Evolutionary conservation across 345 rosid species (phyloP).

Genomic region (Leavenworthia alabamica): DNA sequence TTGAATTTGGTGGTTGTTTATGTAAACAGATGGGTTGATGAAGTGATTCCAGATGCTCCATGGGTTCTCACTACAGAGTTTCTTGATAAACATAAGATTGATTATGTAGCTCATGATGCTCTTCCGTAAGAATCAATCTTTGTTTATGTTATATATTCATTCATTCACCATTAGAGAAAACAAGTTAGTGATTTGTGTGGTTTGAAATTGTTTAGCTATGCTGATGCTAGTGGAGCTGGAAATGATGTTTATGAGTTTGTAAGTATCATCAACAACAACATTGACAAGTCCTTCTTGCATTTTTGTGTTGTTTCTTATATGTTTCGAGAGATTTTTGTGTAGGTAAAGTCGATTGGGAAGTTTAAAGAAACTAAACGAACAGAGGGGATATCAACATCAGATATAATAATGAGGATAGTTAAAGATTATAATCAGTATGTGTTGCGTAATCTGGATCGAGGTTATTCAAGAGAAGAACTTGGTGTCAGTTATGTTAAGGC

Average conservation of each 20-base stretch:
- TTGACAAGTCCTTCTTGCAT: no score
- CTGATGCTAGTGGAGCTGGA: constrained; percentile 71
- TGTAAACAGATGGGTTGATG: constrained; percentile 59
- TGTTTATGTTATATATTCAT: neutral
- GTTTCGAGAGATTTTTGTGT: no score
- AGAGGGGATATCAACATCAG: constrained; percentile 70
- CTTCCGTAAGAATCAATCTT: constrained; percentile 44
- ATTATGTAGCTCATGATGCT: constrained; percentile 62
- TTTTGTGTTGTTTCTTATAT: no score
- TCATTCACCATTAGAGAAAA: neutral
- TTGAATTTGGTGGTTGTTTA: neutral
- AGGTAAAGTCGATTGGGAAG: constrained; percentile 53
- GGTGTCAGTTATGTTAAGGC: constrained; percentile 75
- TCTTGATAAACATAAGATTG: constrained; percentile 56
- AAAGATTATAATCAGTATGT: constrained; percentile 72
- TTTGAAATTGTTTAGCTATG: constrained; percentile 47
- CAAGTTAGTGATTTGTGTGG: neutral
- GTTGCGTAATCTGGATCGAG: constrained; percentile 61
- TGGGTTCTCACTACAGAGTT: constrained; percentile 61
- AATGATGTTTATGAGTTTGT: constrained; percentile 75
- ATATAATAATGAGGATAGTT: constrained; percentile 61
- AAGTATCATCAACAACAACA: constrained; percentile 34
- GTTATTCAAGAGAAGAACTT: constrained; percentile 61
- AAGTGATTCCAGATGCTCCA: constrained; percentile 73
- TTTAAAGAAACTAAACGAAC: constrained; percentile 65